A percentile compares a stretch with the other conserved stretches of the same genome.
These are phyloP conservation scores for Fusarium poae DNA, from an alignment of 2,329 filamentous ascomycete genomes.

Conservation along the genomic window DNA sequence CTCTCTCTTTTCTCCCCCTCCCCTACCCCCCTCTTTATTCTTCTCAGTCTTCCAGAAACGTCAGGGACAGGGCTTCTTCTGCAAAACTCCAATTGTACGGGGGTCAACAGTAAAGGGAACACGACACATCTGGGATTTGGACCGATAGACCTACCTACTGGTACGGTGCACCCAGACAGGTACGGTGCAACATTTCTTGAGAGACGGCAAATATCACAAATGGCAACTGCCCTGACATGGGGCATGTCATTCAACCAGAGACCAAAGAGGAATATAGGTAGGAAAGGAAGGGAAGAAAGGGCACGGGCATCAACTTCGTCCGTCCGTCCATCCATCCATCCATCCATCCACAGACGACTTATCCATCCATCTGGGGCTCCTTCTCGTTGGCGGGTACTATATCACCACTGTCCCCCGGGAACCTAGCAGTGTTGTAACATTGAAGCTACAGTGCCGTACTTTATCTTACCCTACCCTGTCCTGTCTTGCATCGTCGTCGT, in stretches of 20 bases:
- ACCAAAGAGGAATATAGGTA: slow-evolving; percentile 12
- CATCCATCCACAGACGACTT: slow-evolving; percentile 19
- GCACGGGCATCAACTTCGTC: slow-evolving; percentile 38
- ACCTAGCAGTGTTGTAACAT: slow-evolving; percentile 42
- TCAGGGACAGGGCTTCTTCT: slow-evolving; percentile 41
- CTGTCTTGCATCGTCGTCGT: slow-evolving; percentile 1
- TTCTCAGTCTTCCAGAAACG: slow-evolving; percentile 45
- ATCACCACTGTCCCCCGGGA: slow-evolving; percentile 46
- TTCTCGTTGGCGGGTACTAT: slow-evolving; percentile 45
- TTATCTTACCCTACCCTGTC: slow-evolving; percentile 19
- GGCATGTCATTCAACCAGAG: slow-evolving; percentile 33
- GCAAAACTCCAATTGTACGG: slow-evolving; percentile 36
- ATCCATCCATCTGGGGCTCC: slow-evolving; percentile 27
- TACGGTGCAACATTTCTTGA: slow-evolving; percentile 24
- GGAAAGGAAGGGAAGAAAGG: slow-evolving; percentile 26
- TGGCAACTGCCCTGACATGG: slow-evolving; percentile 40
- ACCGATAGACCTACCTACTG: slow-evolving; percentile 29
- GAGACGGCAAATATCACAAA: slow-evolving; percentile 37
- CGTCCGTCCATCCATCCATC: slow-evolving; percentile 17
- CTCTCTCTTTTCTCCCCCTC: slow-evolving; percentile 18
- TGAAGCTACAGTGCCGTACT: slow-evolving; percentile 39
- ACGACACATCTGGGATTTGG: slow-evolving; percentile 41
- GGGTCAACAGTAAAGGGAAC: slow-evolving; percentile 28
- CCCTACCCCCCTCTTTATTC: slow-evolving; percentile 31
- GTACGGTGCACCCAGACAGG: slow-evolving; percentile 14